Evolutionary conservation across 2,329 filamentous ascomycete genomes (phyloP).

Genomic region (Daldinia sp.): DNA sequence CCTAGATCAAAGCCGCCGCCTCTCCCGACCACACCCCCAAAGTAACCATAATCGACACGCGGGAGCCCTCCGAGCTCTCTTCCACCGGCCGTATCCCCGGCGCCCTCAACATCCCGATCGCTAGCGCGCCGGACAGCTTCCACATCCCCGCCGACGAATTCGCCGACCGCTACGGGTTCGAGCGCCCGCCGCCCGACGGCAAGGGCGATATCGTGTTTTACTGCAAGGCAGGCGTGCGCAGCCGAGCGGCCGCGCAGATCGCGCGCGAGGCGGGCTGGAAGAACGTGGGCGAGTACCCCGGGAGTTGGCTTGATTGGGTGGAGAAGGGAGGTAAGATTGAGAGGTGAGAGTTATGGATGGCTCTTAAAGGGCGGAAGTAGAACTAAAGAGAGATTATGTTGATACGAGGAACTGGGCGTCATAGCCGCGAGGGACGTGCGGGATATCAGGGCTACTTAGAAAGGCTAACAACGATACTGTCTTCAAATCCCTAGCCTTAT

Average conservation of each 20-base stretch:
- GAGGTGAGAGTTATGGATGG: conserved; percentile 49
- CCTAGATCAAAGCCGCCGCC: conserved; percentile 38
- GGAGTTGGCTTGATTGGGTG: conserved; percentile 85
- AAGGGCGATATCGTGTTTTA: conserved; percentile 78
- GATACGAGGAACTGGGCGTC: background rate
- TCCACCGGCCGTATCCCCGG: conserved; percentile 77
- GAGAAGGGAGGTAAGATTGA: conserved; percentile 72
- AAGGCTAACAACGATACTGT: too few species aligned
- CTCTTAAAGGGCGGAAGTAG: background rate
- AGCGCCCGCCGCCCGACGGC: conserved; percentile 60
- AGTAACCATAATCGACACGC: conserved; percentile 62
- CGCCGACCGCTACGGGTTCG: conserved; percentile 80
- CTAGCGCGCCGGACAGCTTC: conserved; percentile 78
- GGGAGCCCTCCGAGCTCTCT: conserved; percentile 73
- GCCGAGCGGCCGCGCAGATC: conserved; percentile 76
- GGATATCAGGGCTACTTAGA: too few species aligned
- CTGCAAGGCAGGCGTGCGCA: conserved; percentile 90
- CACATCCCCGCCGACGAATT: conserved; percentile 82
- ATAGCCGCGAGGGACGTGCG: too few species aligned
- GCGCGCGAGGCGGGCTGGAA: conserved; percentile 80
- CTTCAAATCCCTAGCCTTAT: too few species aligned
- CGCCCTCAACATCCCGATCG: conserved; percentile 83
- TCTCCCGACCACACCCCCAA: conserved; percentile 2
- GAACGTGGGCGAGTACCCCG: conserved; percentile 74
- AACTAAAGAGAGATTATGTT: background rate